Evolutionary conservation across 1,284 basidiomycete species (phyloP).

Genomic region (Salmacisia buchloeana): DNA sequence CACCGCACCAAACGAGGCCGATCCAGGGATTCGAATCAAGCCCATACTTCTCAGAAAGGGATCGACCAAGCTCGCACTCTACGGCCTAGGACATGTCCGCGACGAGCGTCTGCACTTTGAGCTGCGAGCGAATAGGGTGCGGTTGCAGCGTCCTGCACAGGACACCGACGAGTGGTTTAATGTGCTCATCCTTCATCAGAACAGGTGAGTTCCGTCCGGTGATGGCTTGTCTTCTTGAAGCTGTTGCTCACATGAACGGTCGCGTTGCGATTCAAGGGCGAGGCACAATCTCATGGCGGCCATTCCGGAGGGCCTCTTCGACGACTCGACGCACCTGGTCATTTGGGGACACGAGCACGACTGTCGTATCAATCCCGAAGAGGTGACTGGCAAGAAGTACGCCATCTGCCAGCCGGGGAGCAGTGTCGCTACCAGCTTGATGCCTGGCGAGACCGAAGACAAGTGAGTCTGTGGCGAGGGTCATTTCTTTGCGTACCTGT

Average conservation of each 20-base stretch:
- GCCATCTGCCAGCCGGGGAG: slow-evolving; percentile 91
- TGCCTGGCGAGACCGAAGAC: slow-evolving; percentile 35
- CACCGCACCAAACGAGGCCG: slow-evolving; percentile 46
- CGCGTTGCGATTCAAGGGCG: slow-evolving; percentile 59
- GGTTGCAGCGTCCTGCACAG: slow-evolving; percentile 89
- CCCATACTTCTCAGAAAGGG: slow-evolving; percentile 89
- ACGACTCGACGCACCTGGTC: slow-evolving; percentile 86
- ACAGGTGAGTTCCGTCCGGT: slow-evolving; percentile 70
- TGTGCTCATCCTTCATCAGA: slow-evolving; percentile 87
- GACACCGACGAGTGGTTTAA: slow-evolving; percentile 81
- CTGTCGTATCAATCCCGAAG: slow-evolving; percentile 82
- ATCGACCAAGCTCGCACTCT: slow-evolving; percentile 74
- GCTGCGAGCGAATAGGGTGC: slow-evolving; percentile 81
- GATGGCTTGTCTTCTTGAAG: slow-evolving; percentile 12
- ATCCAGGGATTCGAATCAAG: slow-evolving; percentile 75
- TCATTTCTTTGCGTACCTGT: not conserved
- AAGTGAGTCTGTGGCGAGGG: slow-evolving; percentile 24
- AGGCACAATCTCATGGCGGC: slow-evolving; percentile 86
- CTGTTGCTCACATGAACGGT: not conserved
- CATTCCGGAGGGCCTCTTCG: slow-evolving; percentile 94
- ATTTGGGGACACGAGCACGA: slow-evolving; percentile 99
- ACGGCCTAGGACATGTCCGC: slow-evolving; percentile 94
- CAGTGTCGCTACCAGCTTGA: slow-evolving; percentile 78
- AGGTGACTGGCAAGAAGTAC: slow-evolving; percentile 84
- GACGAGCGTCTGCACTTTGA: slow-evolving; percentile 95